These are phyloP conservation scores for Boletellus sp. DNA, from an alignment of 768 basidiomycete genomes.

Conservation along the genomic window DNA sequence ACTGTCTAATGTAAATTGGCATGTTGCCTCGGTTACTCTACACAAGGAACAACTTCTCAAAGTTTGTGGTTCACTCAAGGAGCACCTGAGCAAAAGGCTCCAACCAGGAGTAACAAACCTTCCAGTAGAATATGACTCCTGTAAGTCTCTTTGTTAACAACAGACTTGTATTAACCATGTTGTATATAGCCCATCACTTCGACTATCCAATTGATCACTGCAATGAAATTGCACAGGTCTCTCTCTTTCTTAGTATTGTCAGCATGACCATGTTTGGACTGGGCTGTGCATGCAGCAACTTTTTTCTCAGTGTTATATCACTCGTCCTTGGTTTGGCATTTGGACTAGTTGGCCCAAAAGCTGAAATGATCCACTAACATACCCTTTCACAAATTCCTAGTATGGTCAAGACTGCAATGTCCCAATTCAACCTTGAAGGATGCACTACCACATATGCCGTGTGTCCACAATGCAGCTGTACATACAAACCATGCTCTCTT, in stretches of 20 bases:
- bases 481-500: too few relatives aligned
- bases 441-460: too few relatives aligned
- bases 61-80: not conserved
- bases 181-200: slow-evolving; percentile 6
- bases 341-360: not conserved
- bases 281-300: slow-evolving; percentile 7
- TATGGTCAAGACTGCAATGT: too few relatives aligned
- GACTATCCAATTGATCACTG: slow-evolving; percentile 1
- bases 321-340: slow-evolving; percentile 11
- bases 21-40: not conserved
- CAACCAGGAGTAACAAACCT: not conserved
- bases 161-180: too few relatives aligned
- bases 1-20: not conserved
- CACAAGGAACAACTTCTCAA: not conserved
- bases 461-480: too few relatives aligned
- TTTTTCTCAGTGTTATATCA: slow-evolving; percentile 16
- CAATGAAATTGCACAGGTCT: slow-evolving; percentile 17
- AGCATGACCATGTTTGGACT: slow-evolving; percentile 17
- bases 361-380: too few relatives aligned
- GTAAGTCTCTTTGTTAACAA: too few relatives aligned
- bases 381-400: too few relatives aligned
- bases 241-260: slow-evolving; percentile 18
- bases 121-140: not conserved
- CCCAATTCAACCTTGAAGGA: too few relatives aligned
- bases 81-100: not conserved